Evolutionary conservation across 805 yeast genomes (phyloP).

Genomic region (Saccharomycopsis fibuligera): DNA sequence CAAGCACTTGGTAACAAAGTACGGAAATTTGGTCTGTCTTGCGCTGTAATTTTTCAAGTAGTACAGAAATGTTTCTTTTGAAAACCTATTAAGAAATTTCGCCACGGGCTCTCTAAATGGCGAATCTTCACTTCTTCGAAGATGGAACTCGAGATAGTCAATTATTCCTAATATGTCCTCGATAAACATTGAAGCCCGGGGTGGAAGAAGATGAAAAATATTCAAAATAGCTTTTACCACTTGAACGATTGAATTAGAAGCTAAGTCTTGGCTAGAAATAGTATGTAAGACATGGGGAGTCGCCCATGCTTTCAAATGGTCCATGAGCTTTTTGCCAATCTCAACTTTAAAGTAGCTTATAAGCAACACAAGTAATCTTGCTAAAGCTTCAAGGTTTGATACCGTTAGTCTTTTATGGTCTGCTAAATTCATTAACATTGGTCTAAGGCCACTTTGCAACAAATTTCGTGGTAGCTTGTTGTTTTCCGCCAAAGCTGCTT

Average conservation of each 20-base stretch:
- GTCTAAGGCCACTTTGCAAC: slow-evolving; percentile 90
- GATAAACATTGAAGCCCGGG: slow-evolving; percentile 86
- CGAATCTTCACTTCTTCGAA: slow-evolving; percentile 77
- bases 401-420: slow-evolving; percentile 88
- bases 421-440: slow-evolving; percentile 90
- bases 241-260: slow-evolving; percentile 72
- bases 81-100: slow-evolving; percentile 76
- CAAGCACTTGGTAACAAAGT: slow-evolving; percentile 45
- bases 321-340: slow-evolving; percentile 86
- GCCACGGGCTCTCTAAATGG: slow-evolving; percentile 90
- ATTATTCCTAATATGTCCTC: slow-evolving; percentile 76
- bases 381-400: slow-evolving; percentile 84
- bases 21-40: slow-evolving; percentile 42
- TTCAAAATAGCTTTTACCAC: slow-evolving; percentile 86
- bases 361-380: slow-evolving; percentile 74
- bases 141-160: slow-evolving; percentile 68
- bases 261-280: slow-evolving; percentile 74
- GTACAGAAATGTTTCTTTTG: slow-evolving; percentile 64
- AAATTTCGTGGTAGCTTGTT: slow-evolving; percentile 88
- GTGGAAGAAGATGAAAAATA: slow-evolving; percentile 85
- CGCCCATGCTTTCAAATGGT: slow-evolving; percentile 95
- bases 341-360: slow-evolving; percentile 96
- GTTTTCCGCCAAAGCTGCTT: slow-evolving; percentile 75
- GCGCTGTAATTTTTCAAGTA: slow-evolving; percentile 61
- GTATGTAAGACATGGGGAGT: slow-evolving; percentile 70